phyloP scores from a whole-genome alignment of 2,329 filamentous ascomycete species.

The Calonectria honghensis region DNA sequence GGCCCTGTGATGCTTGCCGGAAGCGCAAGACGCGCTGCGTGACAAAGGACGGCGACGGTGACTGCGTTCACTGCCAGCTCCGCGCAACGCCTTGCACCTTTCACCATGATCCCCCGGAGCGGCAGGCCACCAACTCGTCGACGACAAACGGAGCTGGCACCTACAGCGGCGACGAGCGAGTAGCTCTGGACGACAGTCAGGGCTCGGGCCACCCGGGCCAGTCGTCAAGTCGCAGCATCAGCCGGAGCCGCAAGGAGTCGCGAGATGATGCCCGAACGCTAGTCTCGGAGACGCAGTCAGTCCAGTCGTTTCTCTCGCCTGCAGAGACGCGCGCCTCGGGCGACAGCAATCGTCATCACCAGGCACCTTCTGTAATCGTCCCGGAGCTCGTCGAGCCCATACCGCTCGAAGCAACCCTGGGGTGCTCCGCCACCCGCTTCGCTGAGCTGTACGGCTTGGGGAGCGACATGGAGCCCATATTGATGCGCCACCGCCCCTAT shows the following conservation, averaged over 20 bases:
- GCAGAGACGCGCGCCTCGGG: conserved; percentile 53
- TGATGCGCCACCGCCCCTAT: conserved; percentile 68
- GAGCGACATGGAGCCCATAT: conserved; percentile 60
- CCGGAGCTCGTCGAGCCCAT: conserved; percentile 42
- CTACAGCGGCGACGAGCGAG: conserved; percentile 47
- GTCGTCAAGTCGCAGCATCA: conserved; percentile 36
- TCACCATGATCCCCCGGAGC: conserved; percentile 55
- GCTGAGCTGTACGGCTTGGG: conserved; percentile 59
- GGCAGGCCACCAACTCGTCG: conserved; percentile 48
- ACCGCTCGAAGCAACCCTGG: conserved; percentile 51
- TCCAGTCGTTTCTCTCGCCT: conserved; percentile 53
- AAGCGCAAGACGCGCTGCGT: conserved; percentile 60
- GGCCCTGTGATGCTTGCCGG: conserved; percentile 59
- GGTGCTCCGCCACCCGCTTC: conserved; percentile 53
- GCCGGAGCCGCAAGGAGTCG: conserved; percentile 49
- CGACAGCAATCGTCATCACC: conserved; percentile 46
- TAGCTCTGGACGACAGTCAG: conserved; percentile 39
- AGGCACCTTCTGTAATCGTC: conserved; percentile 45
- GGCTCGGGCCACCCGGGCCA: conserved; percentile 25
- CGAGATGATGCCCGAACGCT: conserved; percentile 52
- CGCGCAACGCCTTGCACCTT: conserved; percentile 55
- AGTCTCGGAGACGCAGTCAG: conserved; percentile 49
- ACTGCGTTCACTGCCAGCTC: conserved; percentile 56
- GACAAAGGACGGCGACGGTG: conserved; percentile 55
- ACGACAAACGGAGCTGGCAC: conserved; percentile 42